phyloP scores from a whole-genome alignment of 345 rosid genomes.

The Hibiscus syriacus region DNA sequence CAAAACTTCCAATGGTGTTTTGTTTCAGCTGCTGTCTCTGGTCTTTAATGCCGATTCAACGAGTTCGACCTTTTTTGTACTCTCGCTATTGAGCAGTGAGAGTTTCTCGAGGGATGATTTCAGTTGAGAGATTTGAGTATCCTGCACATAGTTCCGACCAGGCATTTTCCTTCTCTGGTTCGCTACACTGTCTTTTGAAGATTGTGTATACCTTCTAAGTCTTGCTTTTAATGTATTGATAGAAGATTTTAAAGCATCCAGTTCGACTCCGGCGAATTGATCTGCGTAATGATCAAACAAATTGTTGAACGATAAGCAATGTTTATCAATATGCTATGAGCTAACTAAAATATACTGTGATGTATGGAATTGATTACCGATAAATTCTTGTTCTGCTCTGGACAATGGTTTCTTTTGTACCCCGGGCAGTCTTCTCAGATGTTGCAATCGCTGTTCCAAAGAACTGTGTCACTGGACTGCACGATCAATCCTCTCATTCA shows the following conservation, averaged over 20 bases:
- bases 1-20: background rate
- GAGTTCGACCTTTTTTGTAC: constrained; percentile 52
- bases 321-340: background rate
- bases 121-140: constrained; percentile 54
- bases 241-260: constrained; percentile 63
- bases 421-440: constrained; percentile 60
- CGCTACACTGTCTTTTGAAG: constrained; percentile 25
- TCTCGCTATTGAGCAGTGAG: constrained; percentile 62
- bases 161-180: constrained; percentile 34
- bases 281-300: constrained; percentile 35
- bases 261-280: constrained; percentile 54
- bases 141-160: constrained; percentile 32
- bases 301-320: background rate
- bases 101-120: constrained; percentile 64
- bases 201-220: constrained; percentile 41
- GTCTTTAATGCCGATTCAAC: constrained; percentile 56
- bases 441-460: constrained; percentile 57
- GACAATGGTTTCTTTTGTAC: constrained; percentile 79
- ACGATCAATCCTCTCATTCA: constrained; percentile 49
- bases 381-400: constrained; percentile 72
- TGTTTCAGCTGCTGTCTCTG: constrained; percentile 29
- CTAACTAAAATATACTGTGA: background rate
- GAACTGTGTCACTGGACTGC: constrained; percentile 38
- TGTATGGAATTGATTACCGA: constrained; percentile 40
- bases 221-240: constrained; percentile 59